A percentile compares a stretch with the other conserved stretches of the same genome.
Conservation (phyloP, 2,329 filamentous ascomycete genomes). For the Exophiala xenobiotica region DNA sequence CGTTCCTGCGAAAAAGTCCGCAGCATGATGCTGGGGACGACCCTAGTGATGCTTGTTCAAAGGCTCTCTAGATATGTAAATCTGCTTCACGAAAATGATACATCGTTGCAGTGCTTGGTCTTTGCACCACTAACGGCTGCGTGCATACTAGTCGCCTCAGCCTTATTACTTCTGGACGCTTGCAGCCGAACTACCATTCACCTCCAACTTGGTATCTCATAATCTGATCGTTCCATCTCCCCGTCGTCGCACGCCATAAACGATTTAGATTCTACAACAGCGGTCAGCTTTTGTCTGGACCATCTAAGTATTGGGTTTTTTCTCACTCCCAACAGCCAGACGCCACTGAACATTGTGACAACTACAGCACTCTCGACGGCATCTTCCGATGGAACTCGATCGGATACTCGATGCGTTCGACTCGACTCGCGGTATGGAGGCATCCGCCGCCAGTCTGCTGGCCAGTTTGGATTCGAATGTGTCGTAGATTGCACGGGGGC, state of each 20-base stretch:
- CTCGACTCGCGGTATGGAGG: conserved; percentile 51
- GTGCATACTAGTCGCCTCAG: not conserved
- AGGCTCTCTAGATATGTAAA: conserved; percentile 3
- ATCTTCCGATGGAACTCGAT: conserved; percentile 48
- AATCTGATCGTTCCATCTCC: conserved; percentile 48
- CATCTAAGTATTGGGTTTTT: not conserved
- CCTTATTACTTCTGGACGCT: not conserved
- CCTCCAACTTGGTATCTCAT: conserved; percentile 57
- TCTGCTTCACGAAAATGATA: not conserved
- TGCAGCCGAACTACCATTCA: conserved; percentile 40
- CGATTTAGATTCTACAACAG: conserved; percentile 40
- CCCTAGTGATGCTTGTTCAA: conserved; percentile 24
- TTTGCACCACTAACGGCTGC: not conserved
- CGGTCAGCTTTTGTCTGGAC: conserved; percentile 3
- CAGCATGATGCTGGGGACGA: conserved; percentile 27
- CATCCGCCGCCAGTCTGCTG: conserved; percentile 47
- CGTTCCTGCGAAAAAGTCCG: conserved; percentile 39
- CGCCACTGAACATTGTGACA: conserved; percentile 51
- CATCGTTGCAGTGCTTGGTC: no score
- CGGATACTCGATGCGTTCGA: conserved; percentile 41
- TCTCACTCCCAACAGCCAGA: conserved; percentile 46
- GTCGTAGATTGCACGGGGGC: no score
- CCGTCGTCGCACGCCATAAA: conserved; percentile 53
- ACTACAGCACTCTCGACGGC: conserved; percentile 49
- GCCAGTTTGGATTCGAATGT: conserved; percentile 44